phyloP scores from a whole-genome alignment of 129 eudicot genomes.

The Arctium minus region DNA sequence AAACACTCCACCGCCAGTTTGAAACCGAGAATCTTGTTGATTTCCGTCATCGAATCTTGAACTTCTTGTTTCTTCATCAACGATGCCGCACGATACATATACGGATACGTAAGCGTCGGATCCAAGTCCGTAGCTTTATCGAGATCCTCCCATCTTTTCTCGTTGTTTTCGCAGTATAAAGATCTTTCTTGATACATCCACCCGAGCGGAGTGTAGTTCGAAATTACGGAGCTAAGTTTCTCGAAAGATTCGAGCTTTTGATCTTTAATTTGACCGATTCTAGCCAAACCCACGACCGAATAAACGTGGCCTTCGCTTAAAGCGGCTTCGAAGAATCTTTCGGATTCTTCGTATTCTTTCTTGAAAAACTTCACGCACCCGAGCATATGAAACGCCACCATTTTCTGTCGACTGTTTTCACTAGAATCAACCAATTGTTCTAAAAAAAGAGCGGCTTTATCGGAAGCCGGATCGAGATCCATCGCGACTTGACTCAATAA shows the following conservation, averaged over 20 bases:
- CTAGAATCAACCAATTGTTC: constrained; percentile 64
- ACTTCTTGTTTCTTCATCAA: constrained; percentile 80
- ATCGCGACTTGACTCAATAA: constrained; percentile 78
- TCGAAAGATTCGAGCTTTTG: constrained; percentile 42
- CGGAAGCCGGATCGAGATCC: constrained; percentile 70
- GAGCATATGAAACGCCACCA: constrained; percentile 75
- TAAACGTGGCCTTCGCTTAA: constrained; percentile 71
- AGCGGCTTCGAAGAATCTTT: constrained; percentile 62
- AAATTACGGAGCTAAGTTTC: constrained; percentile 64
- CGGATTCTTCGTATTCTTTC: constrained; percentile 80
- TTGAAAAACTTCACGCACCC: constrained; percentile 71
- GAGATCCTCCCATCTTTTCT: constrained; percentile 65
- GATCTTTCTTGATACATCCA: constrained; percentile 99
- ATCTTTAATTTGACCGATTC: constrained; percentile 70
- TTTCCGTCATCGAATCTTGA: constrained; percentile 71
- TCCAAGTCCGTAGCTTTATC: constrained; percentile 82
- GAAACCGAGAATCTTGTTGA: constrained; percentile 79
- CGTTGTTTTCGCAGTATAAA: constrained; percentile 61
- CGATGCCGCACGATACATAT: constrained; percentile 93
- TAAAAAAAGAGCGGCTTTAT: constrained; percentile 49
- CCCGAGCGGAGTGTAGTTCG: constrained; percentile 64
- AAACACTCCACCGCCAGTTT: constrained; percentile 87
- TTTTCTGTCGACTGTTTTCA: constrained; percentile 48
- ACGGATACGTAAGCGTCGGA: constrained; percentile 90
- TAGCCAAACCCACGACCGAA: constrained; percentile 80